Percentiles rank a stretch among this genome's conserved stretches.
Conservation (phyloP, 257 asterid genomes). For the Cordia subcordata region DNA sequence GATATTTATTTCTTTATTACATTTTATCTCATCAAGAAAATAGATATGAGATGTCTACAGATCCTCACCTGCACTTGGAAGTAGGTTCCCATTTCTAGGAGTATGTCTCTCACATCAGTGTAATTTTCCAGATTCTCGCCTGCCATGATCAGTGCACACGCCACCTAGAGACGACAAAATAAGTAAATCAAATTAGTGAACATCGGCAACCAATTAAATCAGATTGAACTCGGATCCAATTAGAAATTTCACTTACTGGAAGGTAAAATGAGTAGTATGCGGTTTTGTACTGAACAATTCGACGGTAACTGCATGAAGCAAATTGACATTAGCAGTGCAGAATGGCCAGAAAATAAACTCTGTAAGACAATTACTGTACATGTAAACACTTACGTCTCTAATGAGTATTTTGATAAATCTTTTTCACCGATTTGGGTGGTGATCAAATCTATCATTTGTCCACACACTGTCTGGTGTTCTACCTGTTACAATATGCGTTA, state of each 20-base stretch:
- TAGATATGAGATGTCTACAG: background rate
- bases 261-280: slow-evolving; percentile 96
- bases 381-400: slow-evolving; percentile 59
- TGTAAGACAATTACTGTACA: background rate
- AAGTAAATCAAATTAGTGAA: slow-evolving; percentile 7
- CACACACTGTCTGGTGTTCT: slow-evolving; percentile 62
- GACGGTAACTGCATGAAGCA: slow-evolving; percentile 69
- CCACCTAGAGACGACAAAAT: slow-evolving; percentile 47
- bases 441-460: slow-evolving; percentile 94
- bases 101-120: slow-evolving; percentile 56
- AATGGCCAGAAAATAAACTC: background rate
- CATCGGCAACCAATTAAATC: background rate
- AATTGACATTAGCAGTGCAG: background rate
- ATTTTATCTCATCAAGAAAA: too few relatives aligned
- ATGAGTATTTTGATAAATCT: slow-evolving; percentile 80
- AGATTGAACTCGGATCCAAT: background rate
- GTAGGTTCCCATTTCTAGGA: slow-evolving; percentile 86
- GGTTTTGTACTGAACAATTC: slow-evolving; percentile 89
- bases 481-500: slow-evolving; percentile 23
- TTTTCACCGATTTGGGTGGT: slow-evolving; percentile 83
- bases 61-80: slow-evolving; percentile 89
- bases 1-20: too few relatives aligned
- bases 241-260: slow-evolving; percentile 52
- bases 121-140: slow-evolving; percentile 83
- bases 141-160: slow-evolving; percentile 90